A percentile compares a stretch with the other conserved stretches of the same genome.
phyloP scores from a whole-genome alignment of 805 yeast species.

The Candida gorgasii region DNA sequence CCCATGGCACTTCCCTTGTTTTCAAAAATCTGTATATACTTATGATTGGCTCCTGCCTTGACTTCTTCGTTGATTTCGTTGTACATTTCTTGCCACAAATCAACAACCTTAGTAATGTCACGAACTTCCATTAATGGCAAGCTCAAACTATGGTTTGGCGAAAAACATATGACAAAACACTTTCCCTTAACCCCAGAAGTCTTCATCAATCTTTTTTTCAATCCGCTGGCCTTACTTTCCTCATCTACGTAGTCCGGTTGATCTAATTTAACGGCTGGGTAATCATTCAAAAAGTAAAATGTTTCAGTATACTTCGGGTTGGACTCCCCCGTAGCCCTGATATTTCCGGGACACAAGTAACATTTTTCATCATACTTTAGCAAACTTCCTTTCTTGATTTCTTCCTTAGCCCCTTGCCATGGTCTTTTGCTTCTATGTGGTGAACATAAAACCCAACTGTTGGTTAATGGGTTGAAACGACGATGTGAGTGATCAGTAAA shows the following conservation, averaged over 20 bases:
- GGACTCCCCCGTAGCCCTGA: conserved; percentile 58
- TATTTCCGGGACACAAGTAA: conserved; percentile 72
- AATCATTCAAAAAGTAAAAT: conserved; percentile 66
- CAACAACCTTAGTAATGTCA: conserved; percentile 51
- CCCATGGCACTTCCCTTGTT: conserved; percentile 83
- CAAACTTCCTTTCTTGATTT: conserved; percentile 36
- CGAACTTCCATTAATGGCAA: conserved; percentile 56
- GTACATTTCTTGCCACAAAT: conserved; percentile 61
- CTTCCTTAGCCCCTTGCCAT: conserved; percentile 77
- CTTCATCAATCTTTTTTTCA: conserved; percentile 48
- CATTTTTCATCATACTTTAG: conserved; percentile 66
- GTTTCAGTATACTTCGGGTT: conserved; percentile 62
- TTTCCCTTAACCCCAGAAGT: conserved; percentile 64
- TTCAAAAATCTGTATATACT: conserved; percentile 71
- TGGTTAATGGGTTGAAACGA: conserved; percentile 68
- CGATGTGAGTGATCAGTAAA: conserved; percentile 64
- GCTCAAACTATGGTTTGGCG: conserved; percentile 67
- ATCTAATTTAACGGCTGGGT: conserved; percentile 63
- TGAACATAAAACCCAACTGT: conserved; percentile 67
- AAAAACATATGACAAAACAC: conserved; percentile 71
- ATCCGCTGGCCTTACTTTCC: conserved; percentile 11
- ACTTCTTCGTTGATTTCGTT: conserved; percentile 39
- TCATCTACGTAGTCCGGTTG: conserved; percentile 47
- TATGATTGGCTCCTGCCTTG: conserved; percentile 44
- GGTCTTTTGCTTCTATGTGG: conserved; percentile 80